These are phyloP conservation scores for Orobanche coerulescens DNA, from an alignment of 257 asterid genomes.

Conservation along the genomic window DNA sequence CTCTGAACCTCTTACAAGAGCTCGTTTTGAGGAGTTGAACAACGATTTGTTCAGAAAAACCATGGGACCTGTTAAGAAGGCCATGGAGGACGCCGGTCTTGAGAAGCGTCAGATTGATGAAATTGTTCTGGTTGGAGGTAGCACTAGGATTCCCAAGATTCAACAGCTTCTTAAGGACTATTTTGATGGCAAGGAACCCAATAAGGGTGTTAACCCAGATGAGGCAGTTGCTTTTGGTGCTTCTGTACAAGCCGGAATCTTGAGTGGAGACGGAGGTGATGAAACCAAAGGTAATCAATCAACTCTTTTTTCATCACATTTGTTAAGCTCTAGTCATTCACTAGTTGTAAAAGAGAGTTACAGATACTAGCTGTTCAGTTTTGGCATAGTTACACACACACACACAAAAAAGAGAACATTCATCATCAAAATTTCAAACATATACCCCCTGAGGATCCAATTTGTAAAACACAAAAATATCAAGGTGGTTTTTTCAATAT, in stretches of 20 bases:
- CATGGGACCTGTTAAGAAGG: conserved; percentile 98
- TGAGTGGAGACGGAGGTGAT: conserved; percentile 97
- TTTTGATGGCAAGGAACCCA: conserved; percentile 92
- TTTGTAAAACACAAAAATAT: too few relatives aligned
- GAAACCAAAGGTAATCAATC: conserved; percentile 69
- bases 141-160: conserved; percentile 92
- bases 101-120: conserved; percentile 80
- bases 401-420: too few relatives aligned
- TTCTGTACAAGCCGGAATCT: conserved; percentile 91
- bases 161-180: conserved; percentile 84
- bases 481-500: too few relatives aligned
- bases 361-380: too few relatives aligned
- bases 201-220: conserved; percentile 94
- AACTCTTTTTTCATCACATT: neutral
- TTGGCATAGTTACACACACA: too few relatives aligned
- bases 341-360: too few relatives aligned
- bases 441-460: too few relatives aligned
- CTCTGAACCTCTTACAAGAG: conserved; percentile 96
- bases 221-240: conserved; percentile 99
- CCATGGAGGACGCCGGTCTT: conserved; percentile 92
- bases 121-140: conserved; percentile 97
- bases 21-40: conserved; percentile 93
- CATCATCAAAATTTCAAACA: too few relatives aligned
- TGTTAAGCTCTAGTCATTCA: too few relatives aligned
- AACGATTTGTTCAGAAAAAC: conserved; percentile 89